These are phyloP conservation scores for Talaromyces sp. DNA, from an alignment of 2,329 filamentous ascomycete species.

Conservation along the genomic window DNA sequence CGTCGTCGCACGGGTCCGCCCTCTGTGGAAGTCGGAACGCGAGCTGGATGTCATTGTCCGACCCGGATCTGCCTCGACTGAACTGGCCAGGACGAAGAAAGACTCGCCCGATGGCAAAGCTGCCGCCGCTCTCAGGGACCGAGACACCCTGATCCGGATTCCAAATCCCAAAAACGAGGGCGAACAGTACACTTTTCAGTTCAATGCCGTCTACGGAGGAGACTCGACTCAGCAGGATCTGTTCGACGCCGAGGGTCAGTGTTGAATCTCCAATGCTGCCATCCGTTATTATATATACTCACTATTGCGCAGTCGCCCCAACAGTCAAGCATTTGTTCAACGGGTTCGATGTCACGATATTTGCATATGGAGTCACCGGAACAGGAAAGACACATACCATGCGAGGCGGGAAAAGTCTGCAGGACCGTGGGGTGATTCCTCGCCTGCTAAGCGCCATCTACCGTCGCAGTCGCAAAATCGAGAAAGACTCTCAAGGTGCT, in stretches of 20 bases:
- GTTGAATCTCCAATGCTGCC: neutral
- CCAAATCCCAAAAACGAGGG: slow-evolving; percentile 89
- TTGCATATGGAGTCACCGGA: slow-evolving; percentile 89
- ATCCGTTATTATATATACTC: neutral
- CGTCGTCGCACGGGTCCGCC: slow-evolving; percentile 86
- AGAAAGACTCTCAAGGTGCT: slow-evolving; percentile 68
- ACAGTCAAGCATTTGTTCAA: slow-evolving; percentile 85
- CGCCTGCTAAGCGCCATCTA: slow-evolving; percentile 81
- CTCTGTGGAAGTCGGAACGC: slow-evolving; percentile 77
- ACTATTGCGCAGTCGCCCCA: slow-evolving; percentile 63
- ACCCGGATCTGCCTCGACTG: slow-evolving; percentile 40
- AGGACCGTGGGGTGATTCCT: slow-evolving; percentile 83
- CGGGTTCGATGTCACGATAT: slow-evolving; percentile 81
- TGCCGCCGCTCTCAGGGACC: slow-evolving; percentile 42
- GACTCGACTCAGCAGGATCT: slow-evolving; percentile 76
- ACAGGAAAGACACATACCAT: slow-evolving; percentile 96
- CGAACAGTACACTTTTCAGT: slow-evolving; percentile 90
- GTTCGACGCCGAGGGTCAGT: slow-evolving; percentile 80
- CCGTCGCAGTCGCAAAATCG: slow-evolving; percentile 76
- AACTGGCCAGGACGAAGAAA: slow-evolving; percentile 22
- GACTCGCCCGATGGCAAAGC: slow-evolving; percentile 20
- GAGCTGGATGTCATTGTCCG: slow-evolving; percentile 85
- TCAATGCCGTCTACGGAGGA: slow-evolving; percentile 87
- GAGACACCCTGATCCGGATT: slow-evolving; percentile 71
- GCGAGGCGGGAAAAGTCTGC: slow-evolving; percentile 81